phyloP scores from a whole-genome alignment of 1,284 basidiomycete genomes.

The Ceratobasidium sp. region DNA sequence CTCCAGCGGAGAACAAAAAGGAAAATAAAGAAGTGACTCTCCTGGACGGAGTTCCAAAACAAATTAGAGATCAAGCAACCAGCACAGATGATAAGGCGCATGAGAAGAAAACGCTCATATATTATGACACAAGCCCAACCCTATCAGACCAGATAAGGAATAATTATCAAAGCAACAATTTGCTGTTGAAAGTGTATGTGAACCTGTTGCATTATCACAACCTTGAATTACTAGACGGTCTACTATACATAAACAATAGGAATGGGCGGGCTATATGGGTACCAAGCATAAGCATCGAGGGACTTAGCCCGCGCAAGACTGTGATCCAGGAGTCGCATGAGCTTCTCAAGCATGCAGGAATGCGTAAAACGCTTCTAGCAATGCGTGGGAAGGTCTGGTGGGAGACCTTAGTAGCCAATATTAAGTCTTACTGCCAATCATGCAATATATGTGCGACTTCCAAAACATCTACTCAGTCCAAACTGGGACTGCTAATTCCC shows the following conservation, averaged over 20 bases:
- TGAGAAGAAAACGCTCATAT: no score
- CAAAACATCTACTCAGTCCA: constrained; percentile 54
- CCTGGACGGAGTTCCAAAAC: no score
- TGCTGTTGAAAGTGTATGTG: constrained; percentile 54
- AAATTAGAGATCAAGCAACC: no score
- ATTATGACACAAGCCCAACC: no score
- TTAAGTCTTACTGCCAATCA: constrained; percentile 53
- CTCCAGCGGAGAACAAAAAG: no score
- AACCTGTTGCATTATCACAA: constrained; percentile 52
- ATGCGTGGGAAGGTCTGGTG: constrained; percentile 51
- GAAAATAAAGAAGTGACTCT: no score
- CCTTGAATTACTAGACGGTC: constrained; percentile 53
- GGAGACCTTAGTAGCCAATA: constrained; percentile 50
- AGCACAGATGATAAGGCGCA: no score
- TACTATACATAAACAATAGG: constrained; percentile 53
- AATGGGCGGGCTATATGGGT: constrained; percentile 57
- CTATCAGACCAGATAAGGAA: not conserved
- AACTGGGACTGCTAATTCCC: constrained; percentile 54
- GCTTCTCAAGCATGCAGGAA: constrained; percentile 48
- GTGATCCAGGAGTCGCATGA: constrained; percentile 31
- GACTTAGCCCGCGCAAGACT: constrained; percentile 15
- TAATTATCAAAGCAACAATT: constrained; percentile 52
- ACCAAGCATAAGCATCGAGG: constrained; percentile 53
- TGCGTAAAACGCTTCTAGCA: constrained; percentile 45
- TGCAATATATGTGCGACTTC: constrained; percentile 54